Evolutionary conservation across 2,329 filamentous ascomycete species (phyloP).

Genomic region (Tetracladium maxilliforme): DNA sequence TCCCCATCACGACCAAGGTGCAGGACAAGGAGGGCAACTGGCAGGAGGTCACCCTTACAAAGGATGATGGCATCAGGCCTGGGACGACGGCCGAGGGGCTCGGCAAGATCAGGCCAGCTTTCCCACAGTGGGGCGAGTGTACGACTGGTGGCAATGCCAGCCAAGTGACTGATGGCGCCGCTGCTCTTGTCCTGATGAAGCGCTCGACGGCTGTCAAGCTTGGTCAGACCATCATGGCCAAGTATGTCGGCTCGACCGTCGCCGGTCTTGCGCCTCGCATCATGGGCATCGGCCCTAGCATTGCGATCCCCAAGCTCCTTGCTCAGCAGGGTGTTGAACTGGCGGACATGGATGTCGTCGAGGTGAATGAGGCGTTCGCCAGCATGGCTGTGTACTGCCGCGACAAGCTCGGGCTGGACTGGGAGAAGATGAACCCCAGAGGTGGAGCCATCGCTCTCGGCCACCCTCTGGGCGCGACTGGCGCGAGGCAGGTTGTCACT

Average conservation of each 20-base stretch:
- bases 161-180: slow-evolving; percentile 92
- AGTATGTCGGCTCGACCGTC: slow-evolving; percentile 85
- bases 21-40: slow-evolving; percentile 73
- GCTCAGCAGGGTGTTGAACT: slow-evolving; percentile 62
- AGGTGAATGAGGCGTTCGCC: slow-evolving; percentile 96
- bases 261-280: slow-evolving; percentile 83
- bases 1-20: slow-evolving; percentile 67
- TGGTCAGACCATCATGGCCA: slow-evolving; percentile 82
- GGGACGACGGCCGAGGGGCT: slow-evolving; percentile 79
- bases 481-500: slow-evolving; percentile 73
- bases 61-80: slow-evolving; percentile 80
- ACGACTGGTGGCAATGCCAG: slow-evolving; percentile 89
- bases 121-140: slow-evolving; percentile 74
- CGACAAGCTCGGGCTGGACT: slow-evolving; percentile 54
- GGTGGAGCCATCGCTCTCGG: slow-evolving; percentile 75
- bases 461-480: slow-evolving; percentile 69
- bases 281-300: slow-evolving; percentile 83
- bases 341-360: slow-evolving; percentile 75
- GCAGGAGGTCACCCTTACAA: slow-evolving; percentile 64
- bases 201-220: slow-evolving; percentile 76
- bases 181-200: slow-evolving; percentile 86
- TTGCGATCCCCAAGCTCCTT: slow-evolving; percentile 72
- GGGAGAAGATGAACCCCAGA: slow-evolving; percentile 65
- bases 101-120: slow-evolving; percentile 75
- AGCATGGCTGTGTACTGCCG: slow-evolving; percentile 95